phyloP scores from a whole-genome alignment of 331 rosid species.

The Malus hybrid region DNA sequence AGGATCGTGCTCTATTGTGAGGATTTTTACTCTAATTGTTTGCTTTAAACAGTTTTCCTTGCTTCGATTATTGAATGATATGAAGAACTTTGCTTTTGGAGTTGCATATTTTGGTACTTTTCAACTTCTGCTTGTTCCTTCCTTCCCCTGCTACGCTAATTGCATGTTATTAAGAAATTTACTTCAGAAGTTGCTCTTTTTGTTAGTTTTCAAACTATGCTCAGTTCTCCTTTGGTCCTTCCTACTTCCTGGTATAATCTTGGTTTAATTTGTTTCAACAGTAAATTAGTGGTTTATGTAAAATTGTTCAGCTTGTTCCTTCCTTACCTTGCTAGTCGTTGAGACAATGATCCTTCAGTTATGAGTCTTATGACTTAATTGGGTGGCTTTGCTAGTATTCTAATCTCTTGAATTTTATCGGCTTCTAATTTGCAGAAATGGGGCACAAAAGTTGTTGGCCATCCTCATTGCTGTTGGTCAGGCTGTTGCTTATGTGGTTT shows the following conservation, averaged over 20 bases:
- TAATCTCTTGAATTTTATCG: not conserved
- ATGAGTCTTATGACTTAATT: not conserved
- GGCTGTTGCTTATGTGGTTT: slow-evolving; percentile 44
- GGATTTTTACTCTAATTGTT: not conserved
- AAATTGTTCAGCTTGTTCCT: not conserved
- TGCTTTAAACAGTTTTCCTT: not conserved
- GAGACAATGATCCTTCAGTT: not conserved
- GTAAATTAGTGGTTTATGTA: not conserved
- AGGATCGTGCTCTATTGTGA: slow-evolving; percentile 39
- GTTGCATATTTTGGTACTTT: not conserved
- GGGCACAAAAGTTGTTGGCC: slow-evolving; percentile 47
- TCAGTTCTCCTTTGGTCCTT: too few relatives aligned
- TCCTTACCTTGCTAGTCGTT: not conserved
- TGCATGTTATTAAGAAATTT: too few relatives aligned
- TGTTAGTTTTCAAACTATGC: too few relatives aligned
- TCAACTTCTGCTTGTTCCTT: too few relatives aligned
- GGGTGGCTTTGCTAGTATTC: not conserved
- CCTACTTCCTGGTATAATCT: not conserved
- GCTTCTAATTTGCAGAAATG: slow-evolving; percentile 25
- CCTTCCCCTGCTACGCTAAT: too few relatives aligned
- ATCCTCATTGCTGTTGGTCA: slow-evolving; percentile 41
- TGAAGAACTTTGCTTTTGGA: not conserved
- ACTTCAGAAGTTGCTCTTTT: too few relatives aligned
- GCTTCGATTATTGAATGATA: not conserved
- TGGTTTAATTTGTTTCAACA: not conserved